phyloP scores from a whole-genome alignment of 2,329 filamentous ascomycete genomes.

The Byssoonygena ceratinophila region DNA sequence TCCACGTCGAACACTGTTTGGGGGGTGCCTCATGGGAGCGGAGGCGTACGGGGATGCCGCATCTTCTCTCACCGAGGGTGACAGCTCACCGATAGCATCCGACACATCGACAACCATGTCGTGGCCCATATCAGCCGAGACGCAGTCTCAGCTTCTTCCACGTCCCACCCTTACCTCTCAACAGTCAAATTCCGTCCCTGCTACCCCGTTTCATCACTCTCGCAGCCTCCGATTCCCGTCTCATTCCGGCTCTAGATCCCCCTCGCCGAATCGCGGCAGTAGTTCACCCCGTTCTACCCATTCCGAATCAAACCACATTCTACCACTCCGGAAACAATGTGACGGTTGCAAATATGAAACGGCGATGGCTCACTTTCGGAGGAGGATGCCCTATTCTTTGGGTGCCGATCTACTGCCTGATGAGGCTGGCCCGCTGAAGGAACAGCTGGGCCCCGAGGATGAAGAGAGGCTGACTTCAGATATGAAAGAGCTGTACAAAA shows the following conservation, averaged over 20 bases:
- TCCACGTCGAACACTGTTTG: constrained; percentile 27
- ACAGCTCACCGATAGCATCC: constrained; percentile 35
- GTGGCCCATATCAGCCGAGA: constrained; percentile 30
- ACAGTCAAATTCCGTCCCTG: constrained; percentile 82
- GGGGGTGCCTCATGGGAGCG: constrained; percentile 33
- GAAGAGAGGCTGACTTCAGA: constrained; percentile 67
- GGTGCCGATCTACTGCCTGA: constrained; percentile 69
- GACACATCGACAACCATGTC: constrained; percentile 32
- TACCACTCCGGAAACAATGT: constrained; percentile 56
- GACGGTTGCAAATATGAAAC: constrained; percentile 81
- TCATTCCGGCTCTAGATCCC: constrained; percentile 54
- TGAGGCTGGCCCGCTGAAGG: constrained; percentile 58
- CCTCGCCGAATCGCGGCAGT: constrained; percentile 65
- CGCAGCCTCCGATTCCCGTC: constrained; percentile 60
- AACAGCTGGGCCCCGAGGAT: constrained; percentile 58
- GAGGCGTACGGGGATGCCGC: constrained; percentile 35
- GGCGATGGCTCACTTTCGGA: constrained; percentile 64
- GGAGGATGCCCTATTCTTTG: constrained; percentile 84
- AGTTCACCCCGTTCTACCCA: constrained; percentile 84
- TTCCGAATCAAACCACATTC: constrained; percentile 70
- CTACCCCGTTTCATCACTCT: constrained; percentile 81
- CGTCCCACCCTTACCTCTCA: constrained; percentile 47
- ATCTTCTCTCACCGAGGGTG: constrained; percentile 31
- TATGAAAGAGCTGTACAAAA: constrained; percentile 74
- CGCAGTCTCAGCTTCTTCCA: constrained; percentile 28